Evolutionary conservation across 2,329 filamentous ascomycete genomes (phyloP).

Genomic region (Curvularia spicifera): DNA sequence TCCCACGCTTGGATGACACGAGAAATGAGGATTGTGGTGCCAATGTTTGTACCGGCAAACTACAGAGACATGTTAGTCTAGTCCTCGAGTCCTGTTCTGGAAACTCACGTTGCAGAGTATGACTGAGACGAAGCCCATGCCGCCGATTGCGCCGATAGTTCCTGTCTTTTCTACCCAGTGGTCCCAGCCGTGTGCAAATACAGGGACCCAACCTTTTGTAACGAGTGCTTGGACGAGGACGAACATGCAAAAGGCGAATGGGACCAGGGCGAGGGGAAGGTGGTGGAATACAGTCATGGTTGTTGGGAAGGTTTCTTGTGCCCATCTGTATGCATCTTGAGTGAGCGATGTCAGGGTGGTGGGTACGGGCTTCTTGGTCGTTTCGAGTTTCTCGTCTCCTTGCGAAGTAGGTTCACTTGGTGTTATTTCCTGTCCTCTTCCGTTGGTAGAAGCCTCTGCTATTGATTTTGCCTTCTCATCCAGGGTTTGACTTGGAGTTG

Average conservation of each 20-base stretch:
- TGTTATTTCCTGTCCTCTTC: constrained; percentile 4
- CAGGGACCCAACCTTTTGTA: constrained; percentile 75
- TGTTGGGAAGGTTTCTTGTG: constrained; percentile 73
- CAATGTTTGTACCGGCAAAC: constrained; percentile 80
- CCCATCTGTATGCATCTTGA: constrained; percentile 61
- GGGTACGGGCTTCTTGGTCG: constrained; percentile 18
- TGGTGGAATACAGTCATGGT: constrained; percentile 69
- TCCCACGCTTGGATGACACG: constrained; percentile 74
- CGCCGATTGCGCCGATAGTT: constrained; percentile 70
- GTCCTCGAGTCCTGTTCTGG: background rate
- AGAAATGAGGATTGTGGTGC: constrained; percentile 74
- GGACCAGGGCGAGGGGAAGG: constrained; percentile 71
- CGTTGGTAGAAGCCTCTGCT: constrained; percentile 9
- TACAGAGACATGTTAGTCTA: constrained; percentile 39
- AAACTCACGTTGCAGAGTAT: constrained; percentile 72
- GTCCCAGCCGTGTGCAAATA: constrained; percentile 76
- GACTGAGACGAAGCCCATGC: constrained; percentile 75
- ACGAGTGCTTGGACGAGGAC: constrained; percentile 74
- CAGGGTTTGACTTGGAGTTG: background rate
- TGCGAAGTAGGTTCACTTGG: background rate
- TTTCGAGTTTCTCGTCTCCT: constrained; percentile 16
- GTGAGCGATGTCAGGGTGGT: constrained; percentile 62
- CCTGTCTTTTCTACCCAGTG: constrained; percentile 74
- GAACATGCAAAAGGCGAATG: constrained; percentile 77
- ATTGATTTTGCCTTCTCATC: constrained; percentile 22